Evolutionary conservation across 1,139 yeast species (phyloP).

Genomic region (Candida sanyaensis): DNA sequence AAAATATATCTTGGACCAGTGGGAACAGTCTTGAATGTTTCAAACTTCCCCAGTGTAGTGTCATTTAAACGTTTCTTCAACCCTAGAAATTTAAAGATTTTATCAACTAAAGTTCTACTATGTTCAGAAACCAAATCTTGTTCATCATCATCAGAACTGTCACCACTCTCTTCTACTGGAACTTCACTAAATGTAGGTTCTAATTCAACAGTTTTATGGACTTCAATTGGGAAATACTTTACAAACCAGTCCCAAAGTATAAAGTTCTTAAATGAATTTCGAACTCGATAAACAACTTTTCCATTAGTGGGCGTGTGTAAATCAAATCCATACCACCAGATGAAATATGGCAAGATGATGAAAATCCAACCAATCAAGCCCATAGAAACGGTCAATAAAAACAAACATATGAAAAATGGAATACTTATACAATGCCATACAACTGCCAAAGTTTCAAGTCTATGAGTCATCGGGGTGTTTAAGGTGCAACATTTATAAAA

Average conservation of each 20-base stretch:
- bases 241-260: conserved; percentile 75
- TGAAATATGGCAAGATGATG: conserved; percentile 51
- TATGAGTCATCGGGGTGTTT: conserved; percentile 53
- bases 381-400: conserved; percentile 57
- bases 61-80: conserved; percentile 39
- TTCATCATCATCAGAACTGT: conserved; percentile 41
- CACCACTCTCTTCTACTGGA: conserved; percentile 20
- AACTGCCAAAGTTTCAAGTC: conserved; percentile 72
- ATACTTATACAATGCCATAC: conserved; percentile 78
- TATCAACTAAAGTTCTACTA: conserved; percentile 39
- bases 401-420: conserved; percentile 55
- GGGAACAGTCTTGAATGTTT: conserved; percentile 29
- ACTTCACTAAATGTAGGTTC: conserved; percentile 68
- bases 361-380: conserved; percentile 75
- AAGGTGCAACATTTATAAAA: conserved; percentile 50
- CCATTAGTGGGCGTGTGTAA: conserved; percentile 77
- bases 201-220: conserved; percentile 70
- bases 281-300: conserved; percentile 56
- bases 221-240: conserved; percentile 73
- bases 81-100: conserved; percentile 38
- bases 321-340: conserved; percentile 60
- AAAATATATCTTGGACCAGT: conserved; percentile 82
- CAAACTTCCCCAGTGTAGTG: conserved; percentile 7
- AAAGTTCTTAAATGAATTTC: conserved; percentile 58
- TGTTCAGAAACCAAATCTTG: conserved; percentile 45